Percentiles rank a stretch among this genome's conserved stretches.
phyloP scores from a whole-genome alignment of 352 stramenopile species.

The Plasmopara halstedii region DNA sequence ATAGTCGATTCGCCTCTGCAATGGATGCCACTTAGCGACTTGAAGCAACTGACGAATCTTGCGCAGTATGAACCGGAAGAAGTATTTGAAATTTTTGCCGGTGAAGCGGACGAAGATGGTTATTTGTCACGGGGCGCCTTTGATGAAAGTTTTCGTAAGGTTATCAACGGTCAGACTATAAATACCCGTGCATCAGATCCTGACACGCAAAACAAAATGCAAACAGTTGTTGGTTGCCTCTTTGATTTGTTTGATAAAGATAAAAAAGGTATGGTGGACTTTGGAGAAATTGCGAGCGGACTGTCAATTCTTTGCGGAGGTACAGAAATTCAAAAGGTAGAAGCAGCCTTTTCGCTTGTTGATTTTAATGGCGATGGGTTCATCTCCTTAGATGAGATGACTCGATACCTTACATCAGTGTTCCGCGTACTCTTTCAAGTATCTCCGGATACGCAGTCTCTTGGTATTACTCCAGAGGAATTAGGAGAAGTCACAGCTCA shows the following conservation, averaged over 20 bases:
- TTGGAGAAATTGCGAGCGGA: conserved; percentile 74
- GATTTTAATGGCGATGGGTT: conserved; percentile 87
- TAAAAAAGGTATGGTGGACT: conserved; percentile 68
- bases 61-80: conserved; percentile 66
- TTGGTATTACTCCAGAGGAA: conserved; percentile 65
- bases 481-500: conserved; percentile 71
- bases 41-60: conserved; percentile 79
- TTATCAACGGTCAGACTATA: conserved; percentile 35
- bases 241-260: conserved; percentile 82
- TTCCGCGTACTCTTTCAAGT: conserved; percentile 83
- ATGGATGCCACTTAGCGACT: conserved; percentile 79
- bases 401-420: conserved; percentile 79
- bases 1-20: conserved; percentile 66
- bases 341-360: conserved; percentile 79
- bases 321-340: conserved; percentile 81
- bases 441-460: conserved; percentile 48
- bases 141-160: conserved; percentile 64
- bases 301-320: conserved; percentile 77
- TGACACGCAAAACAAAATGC: conserved; percentile 37
- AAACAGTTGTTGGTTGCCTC: conserved; percentile 51
- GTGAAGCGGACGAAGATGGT: conserved; percentile 64
- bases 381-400: conserved; percentile 84
- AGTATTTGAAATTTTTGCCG: conserved; percentile 84
- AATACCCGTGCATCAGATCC: conserved; percentile 6
- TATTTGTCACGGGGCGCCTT: conserved; percentile 68